Evolutionary conservation across 345 rosid species (phyloP).

Genomic region (Dipteronia sinensis): DNA sequence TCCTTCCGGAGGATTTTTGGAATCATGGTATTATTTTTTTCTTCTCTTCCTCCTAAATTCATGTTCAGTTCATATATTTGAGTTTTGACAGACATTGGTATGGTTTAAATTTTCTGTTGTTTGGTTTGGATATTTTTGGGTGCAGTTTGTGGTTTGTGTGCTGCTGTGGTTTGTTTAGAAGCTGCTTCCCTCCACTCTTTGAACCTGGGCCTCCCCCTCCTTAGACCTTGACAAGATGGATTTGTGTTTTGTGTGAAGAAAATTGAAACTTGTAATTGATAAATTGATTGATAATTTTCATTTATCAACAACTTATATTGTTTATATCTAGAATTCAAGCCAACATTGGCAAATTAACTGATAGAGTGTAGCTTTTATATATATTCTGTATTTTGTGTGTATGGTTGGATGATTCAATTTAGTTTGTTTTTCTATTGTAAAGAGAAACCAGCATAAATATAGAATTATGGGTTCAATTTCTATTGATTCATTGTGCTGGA

Average conservation of each 20-base stretch:
- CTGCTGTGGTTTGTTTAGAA: conserved; percentile 53
- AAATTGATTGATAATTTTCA: background rate
- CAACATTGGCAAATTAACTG: too few species aligned
- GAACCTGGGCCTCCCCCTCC: conserved; percentile 53
- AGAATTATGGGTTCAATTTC: too few species aligned
- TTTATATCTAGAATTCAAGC: too few species aligned
- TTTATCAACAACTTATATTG: too few species aligned
- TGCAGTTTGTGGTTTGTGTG: conserved; percentile 56
- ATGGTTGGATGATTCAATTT: too few species aligned
- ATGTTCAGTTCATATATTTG: background rate
- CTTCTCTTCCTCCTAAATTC: background rate
- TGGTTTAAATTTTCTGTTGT: background rate
- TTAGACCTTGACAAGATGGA: conserved; percentile 2
- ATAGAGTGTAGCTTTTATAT: too few species aligned
- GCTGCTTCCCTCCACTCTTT: conserved; percentile 66
- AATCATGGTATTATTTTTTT: conserved; percentile 32
- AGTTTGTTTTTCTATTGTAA: too few species aligned
- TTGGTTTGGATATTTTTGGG: background rate
- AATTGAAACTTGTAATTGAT: background rate
- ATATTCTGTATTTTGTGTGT: too few species aligned
- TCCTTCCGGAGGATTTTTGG: conserved; percentile 24
- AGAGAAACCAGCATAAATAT: too few species aligned
- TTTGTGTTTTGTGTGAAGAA: conserved; percentile 2
- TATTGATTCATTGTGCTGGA: too few species aligned
- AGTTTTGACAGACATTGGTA: background rate